Evolutionary conservation across 441 rosid species (phyloP), one percentile per base, ranked within the genome.

Genomic region (Populus hybrid): DNA sequence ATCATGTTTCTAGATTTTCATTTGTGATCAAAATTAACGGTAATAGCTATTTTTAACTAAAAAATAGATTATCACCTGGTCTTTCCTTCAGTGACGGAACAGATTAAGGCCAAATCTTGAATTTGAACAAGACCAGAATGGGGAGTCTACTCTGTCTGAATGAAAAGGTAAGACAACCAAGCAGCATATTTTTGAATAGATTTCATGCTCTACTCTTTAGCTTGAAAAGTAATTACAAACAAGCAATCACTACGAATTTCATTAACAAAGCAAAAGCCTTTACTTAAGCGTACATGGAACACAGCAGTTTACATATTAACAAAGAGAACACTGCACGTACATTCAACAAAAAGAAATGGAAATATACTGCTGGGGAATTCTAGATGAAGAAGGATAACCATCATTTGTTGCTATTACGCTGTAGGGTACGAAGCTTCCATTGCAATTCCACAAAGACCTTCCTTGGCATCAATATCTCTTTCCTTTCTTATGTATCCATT

Each of bases 361-460:
- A 46, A 57, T 16, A 53, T 40, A 50, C 72, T 53, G 5, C 35
- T 59, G 21, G 34, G 73, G 73, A 36, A 67, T 0, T 53, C n/a
- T 8, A 10, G 19, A 67, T 11, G 77, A 26, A 21, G 32, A 50
- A 32, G 28, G 18, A 61, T 34, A 23, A 12, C 38, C 65, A 12
- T 57, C 38, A 30, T 28, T 53, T 2, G 70, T 12, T 64, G 36
- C 14, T 2, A 64, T 74, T 38, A 74, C 26, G 70, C 76, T 19
- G 69, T 70, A 11, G 90, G 90, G 78, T 85, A 89, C 2, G 80
- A 85, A 75, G 88, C 79, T 7, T 26, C 26, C 70, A 77, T 80
- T 28, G 88, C 88, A 40, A 87, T 71, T 10, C 91, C 91, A 76
- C 92, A 86, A 12, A 75, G 74, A 8, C 89, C 92, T 75, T 73